A percentile compares a stretch with the other conserved stretches of the same genome.
These are phyloP conservation scores for Colletotrichum viniferum DNA, from an alignment of 2,329 filamentous ascomycete genomes.

Conservation along the genomic window DNA sequence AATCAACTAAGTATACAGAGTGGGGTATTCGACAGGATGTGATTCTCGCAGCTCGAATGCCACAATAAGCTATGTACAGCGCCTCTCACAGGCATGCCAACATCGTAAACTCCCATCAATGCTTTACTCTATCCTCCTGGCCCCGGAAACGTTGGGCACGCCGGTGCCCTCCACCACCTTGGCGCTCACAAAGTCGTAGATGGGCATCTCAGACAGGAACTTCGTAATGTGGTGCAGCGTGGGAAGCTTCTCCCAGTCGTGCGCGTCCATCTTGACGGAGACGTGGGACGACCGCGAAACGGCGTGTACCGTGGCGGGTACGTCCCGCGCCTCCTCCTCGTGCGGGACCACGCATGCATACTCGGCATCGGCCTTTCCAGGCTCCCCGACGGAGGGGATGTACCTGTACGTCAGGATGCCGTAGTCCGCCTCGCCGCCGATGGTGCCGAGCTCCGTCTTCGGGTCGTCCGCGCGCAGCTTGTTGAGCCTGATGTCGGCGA, in stretches of 20 bases:
- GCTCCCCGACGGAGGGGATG: conserved; percentile 57
- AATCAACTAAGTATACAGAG: neutral
- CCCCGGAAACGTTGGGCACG: conserved; percentile 48
- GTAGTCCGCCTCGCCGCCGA: conserved; percentile 36
- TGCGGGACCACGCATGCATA: conserved; percentile 49
- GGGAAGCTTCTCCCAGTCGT: conserved; percentile 60
- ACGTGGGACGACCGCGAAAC: conserved; percentile 39
- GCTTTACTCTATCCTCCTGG: conserved; percentile 12
- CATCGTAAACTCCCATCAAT: neutral
- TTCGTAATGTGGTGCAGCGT: conserved; percentile 64
- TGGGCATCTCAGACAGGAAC: conserved; percentile 57
- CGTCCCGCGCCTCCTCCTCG: conserved; percentile 37
- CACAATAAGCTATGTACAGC: neutral
- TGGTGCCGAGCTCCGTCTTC: conserved; percentile 25
- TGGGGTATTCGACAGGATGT: neutral
- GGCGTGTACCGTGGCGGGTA: conserved; percentile 29
- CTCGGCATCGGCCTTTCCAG: conserved; percentile 56
- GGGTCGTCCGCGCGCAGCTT: conserved; percentile 34
- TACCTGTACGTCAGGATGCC: conserved; percentile 62
- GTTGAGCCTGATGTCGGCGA: conserved; percentile 40
- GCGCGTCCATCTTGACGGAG: conserved; percentile 51
- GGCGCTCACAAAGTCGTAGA: conserved; percentile 59
- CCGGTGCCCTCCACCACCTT: conserved; percentile 60
- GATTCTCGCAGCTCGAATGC: neutral
- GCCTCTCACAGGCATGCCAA: neutral